Evolutionary conservation across 495 filamentous ascomycete species (phyloP), one percentile per base, ranked within the genome.

Genomic region (Xylaria intraflava): DNA sequence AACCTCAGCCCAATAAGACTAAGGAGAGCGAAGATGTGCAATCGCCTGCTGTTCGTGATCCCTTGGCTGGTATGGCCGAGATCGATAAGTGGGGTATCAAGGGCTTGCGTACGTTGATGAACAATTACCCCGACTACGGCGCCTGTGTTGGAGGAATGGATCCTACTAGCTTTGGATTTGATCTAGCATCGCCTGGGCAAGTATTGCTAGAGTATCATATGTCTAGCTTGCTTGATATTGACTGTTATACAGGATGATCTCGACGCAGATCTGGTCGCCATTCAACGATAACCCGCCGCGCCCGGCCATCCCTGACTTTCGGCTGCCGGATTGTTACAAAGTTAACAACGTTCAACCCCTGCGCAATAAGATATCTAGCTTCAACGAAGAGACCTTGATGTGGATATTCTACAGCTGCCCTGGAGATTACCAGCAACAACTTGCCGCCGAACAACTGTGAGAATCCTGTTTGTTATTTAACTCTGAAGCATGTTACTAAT

Each of bases 351-450:
- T 94, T 27, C 88, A 90, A 60, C 81, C 83, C 14, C 75, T 95
- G 17, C 81, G 88, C 41, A 79, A 82, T 46, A 87, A 91, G 57
- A 87, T 95, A 41, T 74, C 77, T 14, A 87, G 83, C 48, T 94
- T 96, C 72, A 86, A 85, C 56, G 89, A 95, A 53, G 91, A 96
- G 66, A 94, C 90, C 0, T 75, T 96, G 49, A 90, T 96, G 67
- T 90, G 85, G 74, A 93, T 96, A 56, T 96, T 96, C 76, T 96
- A 95, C 72, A 89, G 84, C 69, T 86, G 87, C 70, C 88, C 90
- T 2, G 74, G 83, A 29, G 90, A 95, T 64, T 77, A 87, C 54
- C 81, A 90, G 69, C 91, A 96, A 68, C 86, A 94, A 56, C 69
- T 89, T 55, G 91, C 87, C 9, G 89, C 89, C 1, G 74, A 81